Conservation (phyloP, 805 yeast genomes). For the Wickerhamomyces xylosicus region DNA sequence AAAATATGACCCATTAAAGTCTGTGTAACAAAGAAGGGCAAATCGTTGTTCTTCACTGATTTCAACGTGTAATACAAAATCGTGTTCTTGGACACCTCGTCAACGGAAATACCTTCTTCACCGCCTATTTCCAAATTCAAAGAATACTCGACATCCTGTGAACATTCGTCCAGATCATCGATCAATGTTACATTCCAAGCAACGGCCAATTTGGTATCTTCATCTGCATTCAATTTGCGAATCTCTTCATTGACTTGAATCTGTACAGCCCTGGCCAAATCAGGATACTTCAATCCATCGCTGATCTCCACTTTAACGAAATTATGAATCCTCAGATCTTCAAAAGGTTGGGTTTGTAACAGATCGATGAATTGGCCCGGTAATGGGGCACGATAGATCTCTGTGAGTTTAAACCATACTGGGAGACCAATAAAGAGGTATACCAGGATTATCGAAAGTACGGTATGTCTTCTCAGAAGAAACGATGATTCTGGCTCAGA, state of each 20-base stretch:
- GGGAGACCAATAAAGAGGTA: conserved; percentile 29
- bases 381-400: conserved; percentile 29
- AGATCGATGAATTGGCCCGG: conserved; percentile 26
- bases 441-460: conserved; percentile 13
- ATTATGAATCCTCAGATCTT: conserved; percentile 31
- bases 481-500: conserved; percentile 14
- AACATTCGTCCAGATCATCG: conserved; percentile 13
- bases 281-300: conserved; percentile 51
- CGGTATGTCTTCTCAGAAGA: conserved; percentile 14
- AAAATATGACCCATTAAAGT: conserved; percentile 36
- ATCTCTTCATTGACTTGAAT: conserved; percentile 34
- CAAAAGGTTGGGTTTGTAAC: conserved; percentile 26
- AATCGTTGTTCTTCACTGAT: conserved; percentile 42
- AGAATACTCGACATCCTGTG: conserved; percentile 20
- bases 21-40: conserved; percentile 55
- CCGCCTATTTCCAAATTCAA: conserved; percentile 29
- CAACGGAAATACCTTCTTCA: conserved; percentile 33
- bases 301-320: conserved; percentile 30
- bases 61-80: conserved; percentile 30
- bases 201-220: conserved; percentile 17
- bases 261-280: conserved; percentile 46
- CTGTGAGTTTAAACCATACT: conserved; percentile 30
- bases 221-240: conserved; percentile 9
- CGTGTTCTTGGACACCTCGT: conserved; percentile 29
- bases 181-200: conserved; percentile 25